Evolutionary conservation across 2,329 filamentous ascomycete species (phyloP), one percentile per base, ranked within the genome.

Genomic region (Pseudogymnoascus sp.): DNA sequence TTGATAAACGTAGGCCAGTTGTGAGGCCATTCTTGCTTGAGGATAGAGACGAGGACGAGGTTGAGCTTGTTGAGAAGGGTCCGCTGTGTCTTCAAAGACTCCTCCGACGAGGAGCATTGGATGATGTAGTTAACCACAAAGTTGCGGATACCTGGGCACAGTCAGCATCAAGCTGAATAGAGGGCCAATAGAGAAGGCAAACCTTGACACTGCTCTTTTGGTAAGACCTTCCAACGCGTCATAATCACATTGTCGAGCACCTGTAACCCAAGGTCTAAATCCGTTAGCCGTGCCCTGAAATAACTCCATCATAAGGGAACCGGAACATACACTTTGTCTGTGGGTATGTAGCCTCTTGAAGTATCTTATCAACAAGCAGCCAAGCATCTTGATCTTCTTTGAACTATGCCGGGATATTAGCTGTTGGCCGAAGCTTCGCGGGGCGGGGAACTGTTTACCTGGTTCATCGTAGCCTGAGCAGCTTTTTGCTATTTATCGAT

Each of bases 1-100:
- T 97, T 97, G 83, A 99, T 97, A 77, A 99, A 99, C 18, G 92
- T 96, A 9, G 95, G 94, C 94, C 95, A 99, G 81, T 99, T 96
- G 78, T 97, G 93, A 62, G 94, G 94, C 94, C 94, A 99, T 77
- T 99, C 94, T 78, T 99, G 94, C 82, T 99, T 99, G 72, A 99
- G 81, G 65, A 99, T 93, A 62, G 92, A 97, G 69, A 99, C 91
- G 66, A 99, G 88, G 62, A 97, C 93, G 70, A 99, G 84, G 72
- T 99, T 99, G 65, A 99, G 86, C 81, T 99, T 99, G 83, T 97
- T 97, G 72, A 99, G 81, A 63, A 99, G 85, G 35, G 92, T 92
- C 72, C 90, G 88, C 76, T 97, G 88, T 69, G 84, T 79, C 74
- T 87, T 89, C 68, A 97, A 81, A 66, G 87, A 88, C 72, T 97